phyloP scores from a whole-genome alignment of 176 grass and related monocot genomes.

The Calamus simplicifolius region DNA sequence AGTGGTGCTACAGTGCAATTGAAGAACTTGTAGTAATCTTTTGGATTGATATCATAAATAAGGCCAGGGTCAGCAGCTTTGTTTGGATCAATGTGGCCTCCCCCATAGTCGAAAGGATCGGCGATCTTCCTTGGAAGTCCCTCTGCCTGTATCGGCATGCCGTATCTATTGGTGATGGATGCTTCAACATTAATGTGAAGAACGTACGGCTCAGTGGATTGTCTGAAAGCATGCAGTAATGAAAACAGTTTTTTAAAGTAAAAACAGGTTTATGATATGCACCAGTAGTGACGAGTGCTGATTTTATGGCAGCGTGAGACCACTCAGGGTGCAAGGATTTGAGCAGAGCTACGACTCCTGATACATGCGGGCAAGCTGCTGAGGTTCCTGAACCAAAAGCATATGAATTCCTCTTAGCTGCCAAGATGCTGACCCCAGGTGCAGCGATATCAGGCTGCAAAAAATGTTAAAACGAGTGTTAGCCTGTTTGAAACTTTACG shows the following conservation, averaged over 20 bases:
- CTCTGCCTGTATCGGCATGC: conserved; percentile 40
- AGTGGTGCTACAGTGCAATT: conserved; percentile 11
- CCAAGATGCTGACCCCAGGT: conserved; percentile 52
- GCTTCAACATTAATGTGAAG: conserved; percentile 22
- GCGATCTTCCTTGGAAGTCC: conserved; percentile 37
- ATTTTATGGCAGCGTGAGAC: conserved; percentile 60
- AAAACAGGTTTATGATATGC: not conserved
- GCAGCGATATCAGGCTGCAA: conserved; percentile 58
- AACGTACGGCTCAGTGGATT: conserved; percentile 1
- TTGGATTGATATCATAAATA: conserved; percentile 42
- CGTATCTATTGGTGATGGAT: conserved; percentile 19
- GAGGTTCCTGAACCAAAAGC: conserved; percentile 35
- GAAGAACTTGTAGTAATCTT: conserved; percentile 43
- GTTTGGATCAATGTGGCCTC: conserved; percentile 35
- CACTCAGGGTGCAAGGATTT: conserved; percentile 56
- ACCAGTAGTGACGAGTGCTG: conserved; percentile 56
- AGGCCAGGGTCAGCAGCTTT: conserved; percentile 43
- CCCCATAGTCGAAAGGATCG: conserved; percentile 66
- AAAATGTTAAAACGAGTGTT: too few species aligned
- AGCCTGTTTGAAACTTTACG: too few species aligned
- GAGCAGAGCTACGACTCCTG: conserved; percentile 41
- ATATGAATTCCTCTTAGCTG: conserved; percentile 18
- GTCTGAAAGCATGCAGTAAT: not conserved
- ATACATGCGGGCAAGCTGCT: conserved; percentile 53
- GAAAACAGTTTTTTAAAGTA: too few species aligned